Conservation (phyloP, 495 filamentous ascomycete species). For the Hyaloscypha hepaticicola region DNA sequence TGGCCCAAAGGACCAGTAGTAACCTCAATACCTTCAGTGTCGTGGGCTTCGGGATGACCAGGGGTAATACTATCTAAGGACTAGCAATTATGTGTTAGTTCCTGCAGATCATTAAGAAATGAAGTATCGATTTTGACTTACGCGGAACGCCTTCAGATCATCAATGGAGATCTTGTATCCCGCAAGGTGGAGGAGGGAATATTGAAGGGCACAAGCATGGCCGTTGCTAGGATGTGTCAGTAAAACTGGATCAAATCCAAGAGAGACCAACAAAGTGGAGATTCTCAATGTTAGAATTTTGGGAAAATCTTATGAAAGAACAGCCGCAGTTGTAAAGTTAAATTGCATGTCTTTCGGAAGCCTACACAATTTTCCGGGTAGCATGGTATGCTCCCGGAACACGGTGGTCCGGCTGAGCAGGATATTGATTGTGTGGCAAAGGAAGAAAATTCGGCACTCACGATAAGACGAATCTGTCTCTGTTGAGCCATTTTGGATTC, state of each 20-base stretch:
- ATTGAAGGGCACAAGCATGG: slow-evolving; percentile 98
- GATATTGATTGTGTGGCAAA: background rate
- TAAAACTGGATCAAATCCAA: background rate
- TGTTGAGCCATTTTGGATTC: slow-evolving; percentile 95
- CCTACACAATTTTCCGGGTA: background rate
- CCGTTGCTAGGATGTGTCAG: slow-evolving; percentile 68
- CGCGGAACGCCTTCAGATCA: slow-evolving; percentile 93
- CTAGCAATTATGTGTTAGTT: slow-evolving; percentile 5
- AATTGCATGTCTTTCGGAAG: too few species aligned
- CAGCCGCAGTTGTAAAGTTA: background rate
- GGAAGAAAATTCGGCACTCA: slow-evolving; percentile 51
- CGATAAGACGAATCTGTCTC: slow-evolving; percentile 99
- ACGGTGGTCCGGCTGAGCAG: background rate
- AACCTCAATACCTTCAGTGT: slow-evolving; percentile 95
- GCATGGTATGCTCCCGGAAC: background rate
- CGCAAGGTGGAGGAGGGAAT: slow-evolving; percentile 95
- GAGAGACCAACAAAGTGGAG: background rate
- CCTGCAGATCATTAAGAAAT: background rate
- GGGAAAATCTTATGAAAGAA: background rate
- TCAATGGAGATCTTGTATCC: slow-evolving; percentile 84
- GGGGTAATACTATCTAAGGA: slow-evolving; percentile 86
- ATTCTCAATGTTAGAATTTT: background rate
- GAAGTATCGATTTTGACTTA: slow-evolving; percentile 47
- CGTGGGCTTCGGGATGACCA: slow-evolving; percentile 94
- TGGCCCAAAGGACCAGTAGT: slow-evolving; percentile 96